Percentiles rank a stretch among this genome's conserved stretches.
These are phyloP conservation scores for Colletotrichum lupini DNA, from an alignment of 2,329 filamentous ascomycete species.

Conservation along the genomic window DNA sequence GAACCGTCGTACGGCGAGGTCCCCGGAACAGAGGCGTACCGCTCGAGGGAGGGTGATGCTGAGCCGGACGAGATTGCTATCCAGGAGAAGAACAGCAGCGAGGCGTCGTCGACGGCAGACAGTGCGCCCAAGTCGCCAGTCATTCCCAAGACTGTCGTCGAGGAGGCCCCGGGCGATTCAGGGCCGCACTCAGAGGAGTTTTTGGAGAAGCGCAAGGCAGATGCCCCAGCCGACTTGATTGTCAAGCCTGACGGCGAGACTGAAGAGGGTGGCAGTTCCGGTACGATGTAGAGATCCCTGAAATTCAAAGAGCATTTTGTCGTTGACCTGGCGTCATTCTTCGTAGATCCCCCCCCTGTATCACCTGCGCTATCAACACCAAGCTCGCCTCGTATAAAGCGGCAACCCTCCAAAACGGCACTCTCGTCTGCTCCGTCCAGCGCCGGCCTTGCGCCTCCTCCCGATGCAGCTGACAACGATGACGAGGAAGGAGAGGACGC, in stretches of 20 bases:
- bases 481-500: constrained; percentile 43
- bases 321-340: constrained; percentile 40
- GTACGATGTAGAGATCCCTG: constrained; percentile 44
- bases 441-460: constrained; percentile 26
- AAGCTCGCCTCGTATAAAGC: constrained; percentile 44
- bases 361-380: constrained; percentile 40
- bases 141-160: constrained; percentile 64
- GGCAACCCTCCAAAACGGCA: constrained; percentile 45
- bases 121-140: constrained; percentile 42
- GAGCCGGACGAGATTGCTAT: constrained; percentile 70
- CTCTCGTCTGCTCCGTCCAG: constrained; percentile 24
- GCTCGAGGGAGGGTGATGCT: constrained; percentile 66
- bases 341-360: constrained; percentile 51
- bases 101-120: constrained; percentile 40
- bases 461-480: constrained; percentile 41
- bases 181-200: constrained; percentile 57
- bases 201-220: constrained; percentile 58
- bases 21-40: constrained; percentile 68
- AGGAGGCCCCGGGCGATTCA: constrained; percentile 60
- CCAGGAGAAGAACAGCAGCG: constrained; percentile 35
- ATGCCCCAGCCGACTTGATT: constrained; percentile 65
- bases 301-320: constrained; percentile 36
- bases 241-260: constrained; percentile 57
- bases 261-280: constrained; percentile 44
- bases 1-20: constrained; percentile 70